Evolutionary conservation across 2,329 filamentous ascomycete species (phyloP), one percentile per base, ranked within the genome.

Genomic region (Penicillium paneum): DNA sequence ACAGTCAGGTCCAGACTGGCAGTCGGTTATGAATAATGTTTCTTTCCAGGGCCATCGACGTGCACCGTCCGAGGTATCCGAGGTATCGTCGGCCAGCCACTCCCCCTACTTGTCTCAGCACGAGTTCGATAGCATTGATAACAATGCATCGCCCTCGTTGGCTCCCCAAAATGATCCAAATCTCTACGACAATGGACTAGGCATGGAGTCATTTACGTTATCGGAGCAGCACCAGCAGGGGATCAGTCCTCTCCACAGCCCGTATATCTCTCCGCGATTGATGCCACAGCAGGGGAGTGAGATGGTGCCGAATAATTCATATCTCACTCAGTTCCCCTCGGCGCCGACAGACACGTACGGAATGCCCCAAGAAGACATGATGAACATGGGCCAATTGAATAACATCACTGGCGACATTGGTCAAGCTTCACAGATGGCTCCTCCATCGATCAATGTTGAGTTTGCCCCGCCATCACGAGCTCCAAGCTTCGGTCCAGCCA

Each of bases 391-490:
- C 60, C 74, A 64, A 34, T 53, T 79, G 35, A 76, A 71, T 54
- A 75, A 78, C 24, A 71, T 72, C n/a, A 74, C 74, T 24, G 71
- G 74, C 29, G 88, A 92, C 54, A 82, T 89, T 69, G 83, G 84
- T 6, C 85, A 83, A 68, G 84, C 83, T 42, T 83, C 86, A 46
- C 82, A 89, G 62, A 94, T 96, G 87, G 88, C 88, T 3, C 90
- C 92, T n/a, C 92, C 92, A 0, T 90, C 92, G 48, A 97, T 97
- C 74, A 96, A 94, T 68, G 94, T 97, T 64, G 90, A 96, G 69
- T 91, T 90, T 71, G 92, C 91, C 15, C 92, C 92, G 24, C 86
- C 86, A 8, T 83, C 88, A 49, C 78, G 82, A 54, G 83, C 83
- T 65, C 82, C 79, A 49, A 84, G 80, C 63, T 88, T 89, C 68